These are phyloP conservation scores for Solanum hybrid DNA, from an alignment of 305 asterid genomes.

Conservation along the genomic window DNA sequence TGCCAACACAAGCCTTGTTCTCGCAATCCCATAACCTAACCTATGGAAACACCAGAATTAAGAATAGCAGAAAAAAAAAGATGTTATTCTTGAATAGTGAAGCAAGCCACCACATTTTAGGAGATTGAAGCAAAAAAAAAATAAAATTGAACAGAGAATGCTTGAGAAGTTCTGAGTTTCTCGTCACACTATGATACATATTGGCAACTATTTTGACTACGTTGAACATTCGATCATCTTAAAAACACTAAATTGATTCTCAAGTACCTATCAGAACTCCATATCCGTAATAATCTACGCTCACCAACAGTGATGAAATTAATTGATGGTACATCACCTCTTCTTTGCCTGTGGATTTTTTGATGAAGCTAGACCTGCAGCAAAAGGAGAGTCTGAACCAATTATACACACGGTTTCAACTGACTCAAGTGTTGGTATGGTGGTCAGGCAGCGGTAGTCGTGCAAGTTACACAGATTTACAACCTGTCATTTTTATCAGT, in stretches of 20 bases:
- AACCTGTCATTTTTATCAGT: constrained; percentile 42
- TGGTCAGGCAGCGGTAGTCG: constrained; percentile 55
- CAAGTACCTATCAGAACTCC: constrained; percentile 81
- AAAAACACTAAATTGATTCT: background rate
- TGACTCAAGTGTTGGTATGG: constrained; percentile 85
- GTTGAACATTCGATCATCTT: background rate
- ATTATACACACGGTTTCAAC: constrained; percentile 69
- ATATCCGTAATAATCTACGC: constrained; percentile 79
- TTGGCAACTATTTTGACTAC: no score
- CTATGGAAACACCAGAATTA: constrained; percentile 32
- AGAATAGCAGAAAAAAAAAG: background rate
- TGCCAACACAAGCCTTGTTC: constrained; percentile 54
- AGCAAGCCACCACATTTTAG: no score
- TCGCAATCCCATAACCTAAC: constrained; percentile 90
- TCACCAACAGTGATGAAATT: constrained; percentile 85
- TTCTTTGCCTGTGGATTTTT: constrained; percentile 35
- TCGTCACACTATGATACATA: no score
- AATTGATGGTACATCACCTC: constrained; percentile 37
- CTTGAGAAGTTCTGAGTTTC: background rate
- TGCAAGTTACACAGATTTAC: constrained; percentile 79
- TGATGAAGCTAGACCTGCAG: constrained; percentile 33
- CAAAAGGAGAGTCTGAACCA: constrained; percentile 46
- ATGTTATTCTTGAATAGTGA: background rate
- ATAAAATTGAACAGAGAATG: background rate
- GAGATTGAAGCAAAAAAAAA: background rate